Evolutionary conservation across 2,329 filamentous ascomycete species (phyloP).

Genomic region (Metarhizium sp.): DNA sequence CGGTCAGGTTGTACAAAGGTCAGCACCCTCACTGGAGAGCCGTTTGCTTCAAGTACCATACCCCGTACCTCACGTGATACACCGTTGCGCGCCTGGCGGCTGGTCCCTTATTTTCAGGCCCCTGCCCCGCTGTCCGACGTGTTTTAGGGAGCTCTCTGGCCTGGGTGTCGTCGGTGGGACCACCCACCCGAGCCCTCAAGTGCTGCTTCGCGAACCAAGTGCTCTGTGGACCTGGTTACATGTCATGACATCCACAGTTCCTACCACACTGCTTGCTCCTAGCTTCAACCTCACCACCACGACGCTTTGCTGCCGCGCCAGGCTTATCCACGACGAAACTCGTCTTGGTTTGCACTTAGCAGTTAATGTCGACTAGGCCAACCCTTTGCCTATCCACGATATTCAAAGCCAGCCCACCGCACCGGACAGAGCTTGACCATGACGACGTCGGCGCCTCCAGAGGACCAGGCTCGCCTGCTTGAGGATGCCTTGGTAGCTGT

Average conservation of each 20-base stretch:
- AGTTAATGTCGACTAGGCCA: constrained; percentile 16
- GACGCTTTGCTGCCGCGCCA: not conserved
- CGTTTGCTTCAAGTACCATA: no score
- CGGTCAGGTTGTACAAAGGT: no score
- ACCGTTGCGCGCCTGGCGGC: constrained; percentile 8
- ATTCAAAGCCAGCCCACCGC: constrained; percentile 22
- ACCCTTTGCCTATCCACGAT: constrained; percentile 10
- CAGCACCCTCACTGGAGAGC: no score
- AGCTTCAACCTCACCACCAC: not conserved
- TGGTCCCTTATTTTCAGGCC: no score
- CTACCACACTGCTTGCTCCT: not conserved
- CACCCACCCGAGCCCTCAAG: not conserved
- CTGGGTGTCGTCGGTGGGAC: not conserved
- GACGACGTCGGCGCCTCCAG: constrained; percentile 52
- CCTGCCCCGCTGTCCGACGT: not conserved
- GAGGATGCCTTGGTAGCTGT: constrained; percentile 96
- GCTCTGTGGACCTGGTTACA: not conserved
- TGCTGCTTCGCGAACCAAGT: not conserved
- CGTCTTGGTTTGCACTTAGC: not conserved
- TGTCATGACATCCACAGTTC: not conserved
- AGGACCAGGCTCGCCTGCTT: constrained; percentile 84
- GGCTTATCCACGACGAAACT: not conserved
- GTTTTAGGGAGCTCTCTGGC: not conserved
- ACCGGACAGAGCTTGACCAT: constrained; percentile 19
- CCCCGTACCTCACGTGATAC: constrained; percentile 8